These are phyloP conservation scores for Ceriops decandra DNA, from an alignment of 345 rosid genomes.

Conservation along the genomic window DNA sequence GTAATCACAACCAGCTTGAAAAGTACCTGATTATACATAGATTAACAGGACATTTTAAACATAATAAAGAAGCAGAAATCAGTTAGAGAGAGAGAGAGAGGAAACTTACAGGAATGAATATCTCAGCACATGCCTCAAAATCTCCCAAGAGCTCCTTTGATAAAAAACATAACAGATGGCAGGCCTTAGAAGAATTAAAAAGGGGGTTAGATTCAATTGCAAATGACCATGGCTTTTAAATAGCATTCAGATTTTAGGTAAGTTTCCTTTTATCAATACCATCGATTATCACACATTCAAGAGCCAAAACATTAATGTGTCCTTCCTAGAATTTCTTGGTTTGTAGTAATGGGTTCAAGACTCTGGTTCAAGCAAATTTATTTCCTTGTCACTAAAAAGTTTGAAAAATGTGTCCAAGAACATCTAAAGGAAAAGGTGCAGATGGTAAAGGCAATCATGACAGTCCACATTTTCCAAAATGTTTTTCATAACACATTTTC, in stretches of 20 bases:
- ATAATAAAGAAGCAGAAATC: slow-evolving; percentile 13
- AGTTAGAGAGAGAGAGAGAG: slow-evolving; percentile 6
- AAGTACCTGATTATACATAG: slow-evolving; percentile 75
- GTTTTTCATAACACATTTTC: not conserved
- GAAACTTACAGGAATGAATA: slow-evolving; percentile 80
- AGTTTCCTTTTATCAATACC: not conserved
- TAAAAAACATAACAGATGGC: slow-evolving; percentile 86
- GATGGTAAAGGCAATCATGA: not conserved
- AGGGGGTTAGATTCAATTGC: slow-evolving; percentile 21
- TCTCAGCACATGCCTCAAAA: slow-evolving; percentile 94
- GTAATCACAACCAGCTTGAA: slow-evolving; percentile 99
- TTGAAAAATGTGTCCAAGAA: no score
- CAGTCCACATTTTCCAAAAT: not conserved
- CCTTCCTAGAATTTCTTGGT: not conserved
- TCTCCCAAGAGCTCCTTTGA: slow-evolving; percentile 97
- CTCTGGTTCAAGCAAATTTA: no score
- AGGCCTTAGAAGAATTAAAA: slow-evolving; percentile 50
- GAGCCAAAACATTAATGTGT: not conserved
- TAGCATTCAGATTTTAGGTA: not conserved
- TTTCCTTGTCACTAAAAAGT: no score
- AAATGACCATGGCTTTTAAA: not conserved
- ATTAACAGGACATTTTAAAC: slow-evolving; percentile 26
- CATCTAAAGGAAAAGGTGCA: no score
- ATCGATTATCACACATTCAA: not conserved
- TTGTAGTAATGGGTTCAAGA: no score